phyloP scores from a whole-genome alignment of 2,329 filamentous ascomycete species.

The Triangularia setosa region DNA sequence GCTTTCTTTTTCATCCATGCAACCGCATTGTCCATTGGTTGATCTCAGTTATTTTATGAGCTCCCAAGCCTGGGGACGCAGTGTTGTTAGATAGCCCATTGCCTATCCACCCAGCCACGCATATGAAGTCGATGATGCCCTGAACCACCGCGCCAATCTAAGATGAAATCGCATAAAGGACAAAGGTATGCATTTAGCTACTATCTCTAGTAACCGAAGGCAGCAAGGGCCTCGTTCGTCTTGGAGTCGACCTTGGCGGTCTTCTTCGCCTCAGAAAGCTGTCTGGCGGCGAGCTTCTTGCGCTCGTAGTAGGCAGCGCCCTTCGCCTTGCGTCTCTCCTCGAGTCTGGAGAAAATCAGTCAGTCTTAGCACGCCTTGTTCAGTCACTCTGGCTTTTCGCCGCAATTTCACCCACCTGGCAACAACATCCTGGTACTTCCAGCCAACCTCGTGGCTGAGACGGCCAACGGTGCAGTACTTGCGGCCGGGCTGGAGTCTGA shows the following conservation, averaged over 20 bases:
- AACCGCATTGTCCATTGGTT: constrained; percentile 30
- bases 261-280: constrained; percentile 91
- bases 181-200: constrained; percentile 36
- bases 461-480: constrained; percentile 99
- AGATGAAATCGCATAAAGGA: constrained; percentile 48
- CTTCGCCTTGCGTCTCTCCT: constrained; percentile 99
- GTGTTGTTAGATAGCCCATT: constrained; percentile 28
- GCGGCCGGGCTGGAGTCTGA: constrained; percentile 96
- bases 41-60: constrained; percentile 31
- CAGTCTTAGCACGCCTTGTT: not conserved
- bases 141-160: constrained; percentile 53
- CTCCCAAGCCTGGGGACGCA: constrained; percentile 28
- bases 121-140: constrained; percentile 46
- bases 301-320: constrained; percentile 98
- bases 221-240: constrained; percentile 82
- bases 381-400: constrained; percentile 10
- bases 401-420: constrained; percentile 67
- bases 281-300: constrained; percentile 94
- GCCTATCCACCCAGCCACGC: constrained; percentile 39
- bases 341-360: constrained; percentile 63
- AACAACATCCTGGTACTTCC: constrained; percentile 99
- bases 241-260: constrained; percentile 80
- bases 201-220: constrained; percentile 76
- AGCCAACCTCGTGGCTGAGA: constrained; percentile 98
- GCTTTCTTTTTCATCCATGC: constrained; percentile 28